Base-by-base conservation (phyloP, 1,139 yeast species). In the Candida buenavistaensis region DNA sequence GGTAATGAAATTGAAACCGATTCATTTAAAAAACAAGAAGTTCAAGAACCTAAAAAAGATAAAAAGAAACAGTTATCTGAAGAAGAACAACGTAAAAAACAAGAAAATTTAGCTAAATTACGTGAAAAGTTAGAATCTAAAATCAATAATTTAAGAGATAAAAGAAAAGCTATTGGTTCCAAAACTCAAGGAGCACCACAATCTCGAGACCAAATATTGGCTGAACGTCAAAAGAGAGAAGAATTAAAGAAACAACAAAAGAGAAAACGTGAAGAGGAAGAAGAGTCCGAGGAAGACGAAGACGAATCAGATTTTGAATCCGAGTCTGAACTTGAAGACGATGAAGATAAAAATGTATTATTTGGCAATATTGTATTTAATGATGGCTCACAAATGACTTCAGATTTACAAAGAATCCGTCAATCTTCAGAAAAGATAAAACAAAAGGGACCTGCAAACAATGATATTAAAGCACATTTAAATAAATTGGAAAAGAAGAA, bases 111-210 rank as follows among this genome's bases (percentile, higher is more conserved):
- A 38, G 73, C 73, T 6, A 82, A 76, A 44, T 71, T 92, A 42
- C 75, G 88, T 49, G 80, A 78, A 19, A 80, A 83, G 56, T 72
- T 92, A 35, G 82, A 92, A 22, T 75, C 75, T 14, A 86, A 81
- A 57, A 90, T 92, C 45, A 76, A 69, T 40, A 68, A 62, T 19
- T 57, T 92, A 61, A 79, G 81, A 47, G 92, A 83, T 40, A 85
- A 78, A 59, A 79, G 99, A 53, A 90, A 84, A 52, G 98, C 97
- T 0, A 94, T 94, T 1, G 97, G 97, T 1, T 67, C 92, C 0
- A 82, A 78, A 29, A 80, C 72, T 11, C 70, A 75, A 4, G 96
- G 95, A 17, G 94, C 96, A 0, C 92, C 94, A 9, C 75, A 82
- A 41, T 82, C 90, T 3, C 72, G 94, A 55, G 89, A 83, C 44